A percentile compares a stretch with the other conserved stretches of the same genome.
Conservation (phyloP, 2,329 filamentous ascomycete genomes). For the Alternaria sp. region DNA sequence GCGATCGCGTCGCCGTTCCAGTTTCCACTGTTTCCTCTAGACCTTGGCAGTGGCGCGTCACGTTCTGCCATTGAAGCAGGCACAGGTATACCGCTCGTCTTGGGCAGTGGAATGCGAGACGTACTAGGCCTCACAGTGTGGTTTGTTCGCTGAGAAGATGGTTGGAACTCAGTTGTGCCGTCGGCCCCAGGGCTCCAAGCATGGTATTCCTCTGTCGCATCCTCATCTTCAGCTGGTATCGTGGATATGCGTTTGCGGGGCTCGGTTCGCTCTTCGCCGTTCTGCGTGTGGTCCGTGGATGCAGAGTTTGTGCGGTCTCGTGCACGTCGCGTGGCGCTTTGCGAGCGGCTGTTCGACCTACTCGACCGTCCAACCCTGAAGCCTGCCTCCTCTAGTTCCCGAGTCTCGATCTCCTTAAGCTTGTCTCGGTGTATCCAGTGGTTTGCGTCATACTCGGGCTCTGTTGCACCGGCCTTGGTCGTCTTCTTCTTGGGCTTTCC, state of each 20-base stretch:
- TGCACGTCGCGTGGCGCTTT: constrained; percentile 34
- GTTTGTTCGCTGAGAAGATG: constrained; percentile 52
- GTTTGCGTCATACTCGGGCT: constrained; percentile 60
- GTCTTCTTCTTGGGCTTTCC: constrained; percentile 39
- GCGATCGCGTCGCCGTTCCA: constrained; percentile 65
- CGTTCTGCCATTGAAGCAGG: constrained; percentile 75
- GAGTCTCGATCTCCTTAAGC: constrained; percentile 78
- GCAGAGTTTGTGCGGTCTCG: constrained; percentile 44
- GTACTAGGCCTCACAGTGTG: constrained; percentile 62
- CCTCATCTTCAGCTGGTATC: constrained; percentile 53
- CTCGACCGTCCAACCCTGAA: constrained; percentile 61
- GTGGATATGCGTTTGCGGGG: constrained; percentile 43
- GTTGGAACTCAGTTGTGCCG: constrained; percentile 68
- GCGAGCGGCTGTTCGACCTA: constrained; percentile 47
- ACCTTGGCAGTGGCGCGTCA: constrained; percentile 70
- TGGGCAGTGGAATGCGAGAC: constrained; percentile 87
- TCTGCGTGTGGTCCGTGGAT: constrained; percentile 27
- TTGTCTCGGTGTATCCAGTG: constrained; percentile 90
- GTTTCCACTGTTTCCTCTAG: constrained; percentile 61
- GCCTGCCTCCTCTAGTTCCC: constrained; percentile 80
- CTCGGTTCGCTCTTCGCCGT: constrained; percentile 38
- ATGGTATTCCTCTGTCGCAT: constrained; percentile 32
- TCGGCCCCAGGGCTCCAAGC: constrained; percentile 75
- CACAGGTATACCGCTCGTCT: constrained; percentile 78
- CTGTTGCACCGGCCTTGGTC: constrained; percentile 18